A percentile compares a stretch with the other conserved stretches of the same genome.
These are phyloP conservation scores for Agroathelia rolfsii DNA, from an alignment of 1,284 basidiomycete species.

Conservation along the genomic window DNA sequence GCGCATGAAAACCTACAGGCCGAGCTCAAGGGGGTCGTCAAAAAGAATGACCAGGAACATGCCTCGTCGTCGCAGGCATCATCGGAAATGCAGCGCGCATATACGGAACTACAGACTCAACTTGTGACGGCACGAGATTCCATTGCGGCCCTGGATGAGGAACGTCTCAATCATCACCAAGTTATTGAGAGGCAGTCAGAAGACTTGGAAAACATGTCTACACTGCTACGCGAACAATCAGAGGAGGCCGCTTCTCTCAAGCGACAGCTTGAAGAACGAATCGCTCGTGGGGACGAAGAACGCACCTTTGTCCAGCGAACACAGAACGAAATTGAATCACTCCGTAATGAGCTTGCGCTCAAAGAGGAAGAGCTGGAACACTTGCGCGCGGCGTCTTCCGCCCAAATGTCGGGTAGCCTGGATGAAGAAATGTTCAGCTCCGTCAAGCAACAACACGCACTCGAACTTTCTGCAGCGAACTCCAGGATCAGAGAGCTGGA, in stretches of 20 bases:
- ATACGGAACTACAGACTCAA: conserved; percentile 51
- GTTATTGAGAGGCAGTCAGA: conserved; percentile 38
- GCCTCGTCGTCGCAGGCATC: no score
- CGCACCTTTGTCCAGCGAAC: conserved; percentile 50
- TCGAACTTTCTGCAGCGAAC: conserved; percentile 71
- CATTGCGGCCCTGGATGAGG: conserved; percentile 45
- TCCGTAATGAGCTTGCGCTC: conserved; percentile 45
- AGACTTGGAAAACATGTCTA: conserved; percentile 42
- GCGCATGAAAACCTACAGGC: conserved; percentile 36
- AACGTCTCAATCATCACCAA: conserved; percentile 46
- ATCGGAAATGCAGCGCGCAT: conserved; percentile 54
- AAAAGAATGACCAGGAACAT: conserved; percentile 40
- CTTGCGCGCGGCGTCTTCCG: conserved; percentile 33
- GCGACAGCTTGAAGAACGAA: conserved; percentile 41
- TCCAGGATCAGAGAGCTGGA: conserved; percentile 71
- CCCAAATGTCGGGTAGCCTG: conserved; percentile 24
- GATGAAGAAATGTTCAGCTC: conserved; percentile 64
- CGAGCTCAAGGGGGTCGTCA: conserved; percentile 31
- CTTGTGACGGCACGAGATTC: conserved; percentile 41
- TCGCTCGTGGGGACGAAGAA: conserved; percentile 46
- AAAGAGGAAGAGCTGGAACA: conserved; percentile 59
- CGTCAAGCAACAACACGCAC: conserved; percentile 58
- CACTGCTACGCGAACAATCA: conserved; percentile 31
- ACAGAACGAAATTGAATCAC: conserved; percentile 55
- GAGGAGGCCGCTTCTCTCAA: conserved; percentile 40